A percentile compares a stretch with the other conserved stretches of the same genome.
Evolutionary conservation across 73 alveolate genomes (phyloP).

Genomic region (Symbiodinium natans): DNA sequence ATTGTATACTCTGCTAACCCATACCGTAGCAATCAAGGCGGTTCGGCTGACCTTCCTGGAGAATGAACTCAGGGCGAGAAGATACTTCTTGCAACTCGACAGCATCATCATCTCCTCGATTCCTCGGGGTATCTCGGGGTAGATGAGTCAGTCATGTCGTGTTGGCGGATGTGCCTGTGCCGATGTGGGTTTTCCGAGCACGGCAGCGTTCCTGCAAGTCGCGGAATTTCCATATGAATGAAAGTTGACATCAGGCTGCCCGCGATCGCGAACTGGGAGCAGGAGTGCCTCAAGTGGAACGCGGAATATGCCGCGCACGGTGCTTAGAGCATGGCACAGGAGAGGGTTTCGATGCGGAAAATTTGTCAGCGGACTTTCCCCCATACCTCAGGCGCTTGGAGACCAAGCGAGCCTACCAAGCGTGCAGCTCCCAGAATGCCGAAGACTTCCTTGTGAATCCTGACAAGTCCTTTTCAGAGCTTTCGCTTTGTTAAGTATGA

Average conservation of each 20-base stretch:
- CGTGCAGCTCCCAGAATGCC: slow-evolving; percentile 6
- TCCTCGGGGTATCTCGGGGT: no score
- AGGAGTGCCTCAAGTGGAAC: slow-evolving; percentile 57
- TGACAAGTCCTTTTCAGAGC: no score
- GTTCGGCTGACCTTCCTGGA: slow-evolving; percentile 65
- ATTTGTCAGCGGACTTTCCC: not conserved
- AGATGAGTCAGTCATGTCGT: no score
- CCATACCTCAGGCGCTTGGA: slow-evolving; percentile 87
- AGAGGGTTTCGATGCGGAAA: no score
- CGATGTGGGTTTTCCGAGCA: no score
- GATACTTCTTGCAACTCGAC: slow-evolving; percentile 40
- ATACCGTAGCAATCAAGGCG: slow-evolving; percentile 1
- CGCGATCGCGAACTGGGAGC: slow-evolving; percentile 78
- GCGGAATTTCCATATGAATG: no score
- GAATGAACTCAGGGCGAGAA: slow-evolving; percentile 72
- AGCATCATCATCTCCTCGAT: not conserved
- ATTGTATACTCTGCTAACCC: not conserved
- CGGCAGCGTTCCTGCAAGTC: no score
- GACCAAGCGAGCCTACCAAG: slow-evolving; percentile 72
- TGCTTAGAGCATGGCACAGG: not conserved
- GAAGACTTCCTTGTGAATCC: no score
- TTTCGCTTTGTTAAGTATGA: no score
- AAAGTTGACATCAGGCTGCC: slow-evolving; percentile 50
- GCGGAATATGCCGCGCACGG: slow-evolving; percentile 22
- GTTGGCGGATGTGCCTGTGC: no score